These are phyloP conservation scores for Lachnellula willkommii DNA, from an alignment of 2,329 filamentous ascomycete species.

Conservation along the genomic window DNA sequence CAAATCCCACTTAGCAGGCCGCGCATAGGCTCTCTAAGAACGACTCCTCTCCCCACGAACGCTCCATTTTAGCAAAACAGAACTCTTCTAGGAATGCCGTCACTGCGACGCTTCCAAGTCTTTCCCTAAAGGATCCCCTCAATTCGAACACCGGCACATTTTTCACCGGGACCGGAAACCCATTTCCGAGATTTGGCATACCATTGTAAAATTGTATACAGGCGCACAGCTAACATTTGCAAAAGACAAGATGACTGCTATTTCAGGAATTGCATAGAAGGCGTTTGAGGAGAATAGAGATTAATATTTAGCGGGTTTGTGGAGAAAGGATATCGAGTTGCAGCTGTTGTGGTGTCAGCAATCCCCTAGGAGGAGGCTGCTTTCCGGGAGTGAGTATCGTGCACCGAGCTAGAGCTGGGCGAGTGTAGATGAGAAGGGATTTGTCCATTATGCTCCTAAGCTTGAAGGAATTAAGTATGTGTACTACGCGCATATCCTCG, in stretches of 20 bases:
- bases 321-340: conserved; percentile 8
- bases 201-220: conserved; percentile 4
- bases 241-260: conserved; percentile 9
- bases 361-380: neutral
- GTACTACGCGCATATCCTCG: neutral
- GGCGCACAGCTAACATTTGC: conserved; percentile 1
- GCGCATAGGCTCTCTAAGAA: conserved; percentile 19
- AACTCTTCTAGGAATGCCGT: conserved; percentile 22
- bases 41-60: conserved; percentile 14
- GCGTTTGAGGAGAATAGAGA: conserved; percentile 3
- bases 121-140: conserved; percentile 5
- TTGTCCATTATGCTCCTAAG: neutral
- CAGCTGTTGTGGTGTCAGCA: conserved; percentile 5
- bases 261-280: conserved; percentile 6
- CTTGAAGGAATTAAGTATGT: neutral
- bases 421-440: conserved; percentile 1
- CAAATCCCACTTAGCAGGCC: conserved; percentile 5
- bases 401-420: conserved; percentile 1
- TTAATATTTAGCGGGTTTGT: conserved; percentile 8
- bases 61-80: conserved; percentile 11
- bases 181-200: conserved; percentile 5
- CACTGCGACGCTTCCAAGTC: conserved; percentile 1
- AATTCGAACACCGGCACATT: neutral
- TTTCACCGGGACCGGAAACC: conserved; percentile 1
- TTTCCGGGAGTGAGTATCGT: neutral